Conservation (phyloP, 192 early-diverging fungal species). For the Backusella tuberculispora region DNA sequence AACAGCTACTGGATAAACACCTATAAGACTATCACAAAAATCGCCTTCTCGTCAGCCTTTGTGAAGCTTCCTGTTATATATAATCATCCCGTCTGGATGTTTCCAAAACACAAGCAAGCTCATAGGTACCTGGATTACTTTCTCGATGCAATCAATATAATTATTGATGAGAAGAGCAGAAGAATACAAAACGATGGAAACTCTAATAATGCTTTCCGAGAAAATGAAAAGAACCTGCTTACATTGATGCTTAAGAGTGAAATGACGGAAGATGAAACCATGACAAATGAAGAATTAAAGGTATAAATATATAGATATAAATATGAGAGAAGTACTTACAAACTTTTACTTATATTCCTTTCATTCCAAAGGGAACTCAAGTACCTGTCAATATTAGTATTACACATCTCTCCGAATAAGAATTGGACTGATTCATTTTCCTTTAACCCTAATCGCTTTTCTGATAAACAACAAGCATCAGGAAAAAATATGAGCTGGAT, state of each 20-base stretch:
- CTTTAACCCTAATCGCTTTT: constrained; percentile 57
- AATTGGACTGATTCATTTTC: constrained; percentile 46
- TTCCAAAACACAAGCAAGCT: neutral
- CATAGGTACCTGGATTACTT: neutral
- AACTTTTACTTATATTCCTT: constrained; percentile 39
- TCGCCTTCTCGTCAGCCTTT: neutral
- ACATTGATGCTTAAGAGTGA: neutral
- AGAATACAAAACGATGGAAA: neutral
- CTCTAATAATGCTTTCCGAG: neutral
- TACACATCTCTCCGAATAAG: constrained; percentile 8
- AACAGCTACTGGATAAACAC: neutral
- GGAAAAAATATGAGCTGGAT: neutral
- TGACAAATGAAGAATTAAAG: constrained; percentile 7
- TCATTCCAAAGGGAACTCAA: constrained; percentile 30
- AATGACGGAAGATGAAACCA: neutral
- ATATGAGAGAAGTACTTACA: no score
- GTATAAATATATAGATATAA: neutral
- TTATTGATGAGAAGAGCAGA: constrained; percentile 19
- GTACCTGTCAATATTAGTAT: constrained; percentile 12
- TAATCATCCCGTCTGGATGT: neutral
- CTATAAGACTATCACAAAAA: neutral
- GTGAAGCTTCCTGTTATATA: neutral
- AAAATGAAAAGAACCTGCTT: constrained; percentile 3
- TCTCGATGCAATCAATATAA: neutral
- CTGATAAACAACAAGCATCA: constrained; percentile 18